phyloP scores from a whole-genome alignment of 129 eudicot species.

The Glebionis coronaria region DNA sequence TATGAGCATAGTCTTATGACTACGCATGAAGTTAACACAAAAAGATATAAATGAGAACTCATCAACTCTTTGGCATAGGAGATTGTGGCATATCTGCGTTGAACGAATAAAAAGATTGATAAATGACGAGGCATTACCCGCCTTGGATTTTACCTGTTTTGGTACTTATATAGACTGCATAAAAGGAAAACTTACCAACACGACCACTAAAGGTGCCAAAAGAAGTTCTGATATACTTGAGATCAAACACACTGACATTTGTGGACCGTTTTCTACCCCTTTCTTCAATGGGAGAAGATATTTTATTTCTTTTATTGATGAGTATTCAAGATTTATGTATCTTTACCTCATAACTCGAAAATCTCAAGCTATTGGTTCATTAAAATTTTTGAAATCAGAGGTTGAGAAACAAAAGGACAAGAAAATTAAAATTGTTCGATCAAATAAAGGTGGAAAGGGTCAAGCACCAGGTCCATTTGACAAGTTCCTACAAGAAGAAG shows the following conservation, averaged over 20 bases:
- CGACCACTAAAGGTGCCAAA: neutral
- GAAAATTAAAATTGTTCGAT: neutral
- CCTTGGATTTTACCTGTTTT: neutral
- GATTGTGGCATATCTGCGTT: neutral
- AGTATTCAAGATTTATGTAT: neutral
- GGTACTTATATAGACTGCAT: neutral
- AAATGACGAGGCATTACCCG: neutral
- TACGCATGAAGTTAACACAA: neutral
- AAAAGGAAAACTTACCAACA: neutral
- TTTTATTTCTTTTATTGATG: neutral
- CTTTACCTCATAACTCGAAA: neutral
- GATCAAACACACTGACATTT: neutral
- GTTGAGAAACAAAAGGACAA: conserved; percentile 1
- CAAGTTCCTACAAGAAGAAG: neutral
- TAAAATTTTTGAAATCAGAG: neutral
- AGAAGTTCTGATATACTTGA: neutral
- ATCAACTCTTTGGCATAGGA: neutral
- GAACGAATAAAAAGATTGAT: neutral
- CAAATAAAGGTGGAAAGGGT: neutral
- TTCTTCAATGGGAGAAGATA: neutral
- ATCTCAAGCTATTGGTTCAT: neutral
- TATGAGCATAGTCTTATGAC: conserved; percentile 2
- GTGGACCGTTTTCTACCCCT: neutral
- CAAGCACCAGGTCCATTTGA: neutral
- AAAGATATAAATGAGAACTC: conserved; percentile 1